phyloP scores from a whole-genome alignment of 352 stramenopile genomes.

The Globisporangium okanoganense region DNA sequence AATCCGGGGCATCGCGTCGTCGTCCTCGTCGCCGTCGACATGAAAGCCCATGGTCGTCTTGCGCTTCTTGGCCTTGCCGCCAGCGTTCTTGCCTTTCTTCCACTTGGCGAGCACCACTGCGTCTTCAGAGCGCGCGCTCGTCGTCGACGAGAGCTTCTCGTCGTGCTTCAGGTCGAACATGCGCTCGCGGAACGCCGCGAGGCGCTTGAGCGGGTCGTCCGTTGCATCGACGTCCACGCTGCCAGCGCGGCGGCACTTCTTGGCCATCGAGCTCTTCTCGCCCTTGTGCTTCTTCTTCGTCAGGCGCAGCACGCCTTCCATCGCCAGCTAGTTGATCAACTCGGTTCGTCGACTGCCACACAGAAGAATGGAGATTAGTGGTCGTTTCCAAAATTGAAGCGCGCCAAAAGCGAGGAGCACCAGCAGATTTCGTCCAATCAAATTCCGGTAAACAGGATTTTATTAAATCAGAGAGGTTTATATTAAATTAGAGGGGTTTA shows the following conservation, averaged over 20 bases:
- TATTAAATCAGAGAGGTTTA: neutral
- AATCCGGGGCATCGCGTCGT: slow-evolving; percentile 30
- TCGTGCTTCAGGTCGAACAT: slow-evolving; percentile 54
- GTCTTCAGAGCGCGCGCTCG: slow-evolving; percentile 11
- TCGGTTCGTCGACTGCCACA: neutral
- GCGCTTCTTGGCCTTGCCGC: slow-evolving; percentile 27
- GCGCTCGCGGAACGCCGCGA: slow-evolving; percentile 42
- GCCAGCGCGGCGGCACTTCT: slow-evolving; percentile 35
- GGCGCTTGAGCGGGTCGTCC: slow-evolving; percentile 30
- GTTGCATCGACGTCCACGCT: slow-evolving; percentile 22
- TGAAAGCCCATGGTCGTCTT: neutral
- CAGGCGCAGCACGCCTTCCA: slow-evolving; percentile 7
- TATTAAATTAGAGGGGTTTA: too few species aligned
- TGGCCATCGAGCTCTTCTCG: neutral
- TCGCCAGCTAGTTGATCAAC: neutral
- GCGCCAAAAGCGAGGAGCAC: slow-evolving; percentile 8
- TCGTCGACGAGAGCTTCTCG: slow-evolving; percentile 3
- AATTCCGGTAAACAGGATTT: neutral
- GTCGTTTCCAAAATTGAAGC: neutral
- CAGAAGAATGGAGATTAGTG: neutral
- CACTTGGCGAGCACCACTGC: slow-evolving; percentile 37
- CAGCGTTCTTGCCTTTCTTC: slow-evolving; percentile 22
- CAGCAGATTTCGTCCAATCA: slow-evolving; percentile 2
- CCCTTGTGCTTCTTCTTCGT: slow-evolving; percentile 5
- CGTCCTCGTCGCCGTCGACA: slow-evolving; percentile 16